Percentiles rank a stretch among this genome's conserved stretches.
Conservation (phyloP, 164 flowering plant species). For the Taxillus chinensis region DNA sequence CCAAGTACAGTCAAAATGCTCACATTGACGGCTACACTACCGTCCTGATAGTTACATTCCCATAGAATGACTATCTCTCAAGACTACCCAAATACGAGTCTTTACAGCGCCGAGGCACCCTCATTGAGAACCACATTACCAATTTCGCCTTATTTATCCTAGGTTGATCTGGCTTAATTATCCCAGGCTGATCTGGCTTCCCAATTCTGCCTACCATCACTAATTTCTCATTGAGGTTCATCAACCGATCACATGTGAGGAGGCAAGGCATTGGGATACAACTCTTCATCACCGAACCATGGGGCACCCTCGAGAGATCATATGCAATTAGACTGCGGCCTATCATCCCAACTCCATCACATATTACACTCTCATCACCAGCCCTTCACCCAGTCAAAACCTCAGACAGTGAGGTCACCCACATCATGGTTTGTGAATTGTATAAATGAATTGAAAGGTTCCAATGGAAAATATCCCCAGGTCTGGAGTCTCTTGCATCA, state of each 20-base stretch:
- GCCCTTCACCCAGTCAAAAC: conserved; percentile 86
- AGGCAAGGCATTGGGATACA: conserved; percentile 71
- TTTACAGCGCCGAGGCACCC: no score
- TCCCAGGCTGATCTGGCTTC: conserved; percentile 62
- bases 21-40: no score
- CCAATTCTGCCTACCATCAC: conserved; percentile 98
- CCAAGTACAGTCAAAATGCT: no score
- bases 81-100: no score
- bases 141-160: no score
- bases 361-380: conserved; percentile 85
- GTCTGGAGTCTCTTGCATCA: no score
- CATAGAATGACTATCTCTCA: no score
- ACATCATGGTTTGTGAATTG: conserved; percentile 47
- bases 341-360: conserved; percentile 47
- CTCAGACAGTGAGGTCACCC: conserved; percentile 59
- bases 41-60: no score
- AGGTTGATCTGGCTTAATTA: no score
- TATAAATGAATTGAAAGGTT: conserved; percentile 71
- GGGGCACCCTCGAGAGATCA: conserved; percentile 41
- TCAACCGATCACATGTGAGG: conserved; percentile 82
- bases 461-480: conserved; percentile 69
- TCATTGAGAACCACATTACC: no score
- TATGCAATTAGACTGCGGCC: conserved; percentile 65
- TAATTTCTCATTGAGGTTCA: conserved; percentile 74
- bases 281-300: conserved; percentile 36